Base-by-base conservation (phyloP, 2,329 filamentous ascomycete species). In the Fusarium tuaranense region DNA sequence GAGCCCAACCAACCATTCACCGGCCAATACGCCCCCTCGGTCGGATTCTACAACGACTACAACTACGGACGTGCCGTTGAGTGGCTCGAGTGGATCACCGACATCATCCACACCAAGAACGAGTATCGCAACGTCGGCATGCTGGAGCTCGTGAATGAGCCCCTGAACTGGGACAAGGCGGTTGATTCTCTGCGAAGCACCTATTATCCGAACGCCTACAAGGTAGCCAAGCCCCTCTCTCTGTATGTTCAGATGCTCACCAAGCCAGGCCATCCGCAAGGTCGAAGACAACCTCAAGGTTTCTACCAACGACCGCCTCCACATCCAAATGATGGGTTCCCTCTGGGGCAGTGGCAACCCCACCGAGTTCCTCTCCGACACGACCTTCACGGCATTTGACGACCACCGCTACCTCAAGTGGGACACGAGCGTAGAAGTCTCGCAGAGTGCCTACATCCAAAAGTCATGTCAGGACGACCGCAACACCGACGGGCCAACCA, bases 391-490 rank as follows among this genome's bases (percentile, higher is more conserved):
- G 6, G 86, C 86, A 20, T 92, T 87, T 74, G 89, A 92, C 78
- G 87, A 90, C 80, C 89, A 91, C 78, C 85, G 88, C 34, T 92
- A 91, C 79, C 80, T 90, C 51, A 91, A 91, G 78, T 91, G 86
- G 84, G 78, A 78, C n/a, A 70, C 68, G 7, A 74, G 65, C 58
- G 68, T 79, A 18, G 30, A 64, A 4, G 85, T 85, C 73, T 74
- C 67, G 1, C 70, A 84, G 39, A 73, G 80, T 7, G 78, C 81
- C 13, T 91, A 91, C 73, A 83, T 92, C 67, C 63, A 76, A 10
- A 83, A 84, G 5, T 87, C 87, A 0, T 92, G 90, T 81, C 82
- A 74, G 18, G 83, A 85, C 70, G 81, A 88, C 71, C 85, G 86
- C 51, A 82, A 82, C 70, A 80, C 81, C 16, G 84, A 86, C 73